These are phyloP conservation scores for Dissophora ornata DNA, from an alignment of 192 early-diverging fungal genomes.

Conservation along the genomic window DNA sequence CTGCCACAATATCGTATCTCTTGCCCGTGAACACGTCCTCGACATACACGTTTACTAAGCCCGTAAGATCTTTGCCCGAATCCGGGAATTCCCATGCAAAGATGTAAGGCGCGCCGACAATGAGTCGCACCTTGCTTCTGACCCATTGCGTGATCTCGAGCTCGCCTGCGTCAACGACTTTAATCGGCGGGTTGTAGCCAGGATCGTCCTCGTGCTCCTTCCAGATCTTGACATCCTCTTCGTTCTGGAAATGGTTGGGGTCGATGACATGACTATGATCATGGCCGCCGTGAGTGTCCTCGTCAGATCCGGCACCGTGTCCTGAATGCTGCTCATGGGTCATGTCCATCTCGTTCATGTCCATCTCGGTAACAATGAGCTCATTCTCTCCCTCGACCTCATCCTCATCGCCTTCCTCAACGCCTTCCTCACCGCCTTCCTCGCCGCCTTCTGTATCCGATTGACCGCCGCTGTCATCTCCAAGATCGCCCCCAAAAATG, in stretches of 20 bases:
- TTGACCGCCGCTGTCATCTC: neutral
- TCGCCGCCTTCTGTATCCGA: neutral
- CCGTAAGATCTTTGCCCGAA: slow-evolving; percentile 11
- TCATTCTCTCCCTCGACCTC: slow-evolving; percentile 5
- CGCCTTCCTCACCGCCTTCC: no score
- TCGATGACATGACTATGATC: slow-evolving; percentile 23
- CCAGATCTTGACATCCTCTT: slow-evolving; percentile 29
- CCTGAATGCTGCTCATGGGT: no score
- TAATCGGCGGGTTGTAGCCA: slow-evolving; percentile 38
- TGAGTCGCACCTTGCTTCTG: slow-evolving; percentile 34
- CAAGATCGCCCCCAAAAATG: neutral
- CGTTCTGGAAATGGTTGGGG: slow-evolving; percentile 38
- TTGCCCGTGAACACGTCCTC: slow-evolving; percentile 36
- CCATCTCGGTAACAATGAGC: no score
- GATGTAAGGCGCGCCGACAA: slow-evolving; percentile 48
- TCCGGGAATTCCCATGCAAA: slow-evolving; percentile 33
- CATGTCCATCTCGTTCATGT: no score
- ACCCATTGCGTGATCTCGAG: slow-evolving; percentile 35
- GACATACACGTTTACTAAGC: slow-evolving; percentile 27
- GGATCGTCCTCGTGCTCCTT: slow-evolving; percentile 29
- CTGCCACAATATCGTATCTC: slow-evolving; percentile 40
- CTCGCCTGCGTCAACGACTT: slow-evolving; percentile 20
- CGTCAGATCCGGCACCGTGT: neutral
- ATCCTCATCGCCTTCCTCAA: slow-evolving; percentile 12
- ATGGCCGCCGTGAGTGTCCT: slow-evolving; percentile 4